Base-by-base conservation (phyloP, 2,329 filamentous ascomycete genomes). In the Clathrospora elynae region DNA sequence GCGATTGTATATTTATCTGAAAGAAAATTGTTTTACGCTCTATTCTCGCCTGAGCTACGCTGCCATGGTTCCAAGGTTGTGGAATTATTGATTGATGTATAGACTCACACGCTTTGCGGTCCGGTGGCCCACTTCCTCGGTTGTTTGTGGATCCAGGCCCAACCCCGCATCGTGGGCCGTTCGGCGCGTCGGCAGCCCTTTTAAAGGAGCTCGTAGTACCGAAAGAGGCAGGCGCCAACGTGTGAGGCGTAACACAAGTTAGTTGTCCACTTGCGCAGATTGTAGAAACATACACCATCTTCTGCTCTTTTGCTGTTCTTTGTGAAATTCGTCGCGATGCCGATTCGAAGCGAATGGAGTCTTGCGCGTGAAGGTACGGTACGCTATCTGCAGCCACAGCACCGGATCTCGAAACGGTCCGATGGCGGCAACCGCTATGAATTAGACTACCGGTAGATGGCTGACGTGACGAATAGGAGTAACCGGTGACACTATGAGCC, bases 401-500 rank as follows among this genome's bases (percentile, higher is more conserved):
- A n/a, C n/a, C n/a, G n/a, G n/a, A n/a, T n/a, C n/a, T n/a, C n/a
- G n/a, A n/a, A n/a, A n/a, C n/a, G n/a, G n/a, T n/a, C n/a, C n/a
- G n/a, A n/a, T n/a, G n/a, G n/a, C n/a, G n/a, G n/a, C n/a, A n/a
- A n/a, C n/a, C n/a, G n/a, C n/a, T n/a, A n/a, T n/a, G n/a, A n/a
- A n/a, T n/a, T n/a, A n/a, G n/a, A n/a, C n/a, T n/a, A n/a, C n/a
- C n/a, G n/a, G n/a, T n/a, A n/a, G n/a, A n/a, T n/a, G n/a, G n/a
- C n/a, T n/a, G n/a, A n/a, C n/a, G n/a, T n/a, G n/a, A n/a, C n/a
- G n/a, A n/a, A n/a, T n/a, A 71, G 67, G 67, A 42, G 43, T 61
- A 18, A 70, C 63, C 71, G 73, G 75, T 46, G 85, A 88, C 60
- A 80, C 83, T 9, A 51, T 87, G 46, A 69, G 78, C 23, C 75